phyloP scores from a whole-genome alignment of 345 rosid genomes.

The Theobroma cacao region DNA sequence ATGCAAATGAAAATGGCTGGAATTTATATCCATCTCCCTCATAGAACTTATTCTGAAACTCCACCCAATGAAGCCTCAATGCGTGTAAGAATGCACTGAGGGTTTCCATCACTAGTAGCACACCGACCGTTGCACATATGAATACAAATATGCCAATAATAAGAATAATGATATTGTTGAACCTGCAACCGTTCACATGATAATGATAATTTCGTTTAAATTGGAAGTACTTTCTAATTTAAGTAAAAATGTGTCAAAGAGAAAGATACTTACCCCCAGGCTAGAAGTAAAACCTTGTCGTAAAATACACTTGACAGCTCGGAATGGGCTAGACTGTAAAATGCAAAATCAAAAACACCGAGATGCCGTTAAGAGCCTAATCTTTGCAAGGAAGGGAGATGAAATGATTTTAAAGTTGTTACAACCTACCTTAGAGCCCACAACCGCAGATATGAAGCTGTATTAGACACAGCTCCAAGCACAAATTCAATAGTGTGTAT shows the following conservation, averaged over 20 bases:
- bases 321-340: constrained; percentile 59
- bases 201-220: not conserved
- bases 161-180: constrained; percentile 48
- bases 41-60: constrained; percentile 64
- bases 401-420: not conserved
- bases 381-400: not conserved
- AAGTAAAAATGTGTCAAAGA: not conserved
- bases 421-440: constrained; percentile 67
- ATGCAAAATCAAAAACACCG: constrained; percentile 8
- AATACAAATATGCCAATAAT: constrained; percentile 47
- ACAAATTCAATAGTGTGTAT: constrained; percentile 71
- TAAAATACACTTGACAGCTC: constrained; percentile 67
- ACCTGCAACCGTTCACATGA: constrained; percentile 31
- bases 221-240: not conserved
- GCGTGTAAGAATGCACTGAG: constrained; percentile 64
- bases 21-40: constrained; percentile 66
- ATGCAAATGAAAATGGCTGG: constrained; percentile 51
- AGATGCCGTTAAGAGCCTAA: constrained; percentile 8
- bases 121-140: constrained; percentile 54
- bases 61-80: constrained; percentile 68
- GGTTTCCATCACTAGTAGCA: constrained; percentile 65
- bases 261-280: constrained; percentile 50
- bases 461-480: constrained; percentile 67
- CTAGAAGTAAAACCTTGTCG: constrained; percentile 61
- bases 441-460: constrained; percentile 62